Percentiles rank a stretch among this genome's conserved stretches.
These are phyloP conservation scores for Aspergillus baeticus DNA, from an alignment of 495 filamentous ascomycete genomes.

Conservation along the genomic window DNA sequence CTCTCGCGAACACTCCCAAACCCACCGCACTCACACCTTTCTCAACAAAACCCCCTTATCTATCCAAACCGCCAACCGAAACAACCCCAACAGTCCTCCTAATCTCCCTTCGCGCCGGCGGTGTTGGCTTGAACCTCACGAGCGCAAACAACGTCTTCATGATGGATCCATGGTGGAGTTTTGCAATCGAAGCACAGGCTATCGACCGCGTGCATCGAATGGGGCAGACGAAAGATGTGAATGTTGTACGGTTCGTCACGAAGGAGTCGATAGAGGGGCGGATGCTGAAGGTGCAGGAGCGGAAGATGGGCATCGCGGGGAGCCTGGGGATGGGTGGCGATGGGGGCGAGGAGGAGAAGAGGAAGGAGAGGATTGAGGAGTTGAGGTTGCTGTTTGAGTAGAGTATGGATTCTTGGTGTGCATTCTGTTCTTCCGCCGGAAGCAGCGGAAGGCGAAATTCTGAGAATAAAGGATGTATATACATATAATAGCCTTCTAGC, in stretches of 20 bases:
- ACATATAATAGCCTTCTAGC: too few relatives aligned
- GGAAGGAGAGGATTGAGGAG: slow-evolving; percentile 86
- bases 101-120: slow-evolving; percentile 84
- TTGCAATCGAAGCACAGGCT: slow-evolving; percentile 93
- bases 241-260: slow-evolving; percentile 82
- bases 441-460: too few relatives aligned
- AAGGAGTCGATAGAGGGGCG: slow-evolving; percentile 89
- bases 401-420: too few relatives aligned
- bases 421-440: too few relatives aligned
- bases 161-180: slow-evolving; percentile 99
- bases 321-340: slow-evolving; percentile 68
- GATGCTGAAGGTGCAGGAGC: slow-evolving; percentile 90
- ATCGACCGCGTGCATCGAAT: slow-evolving; percentile 99
- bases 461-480: slow-evolving; percentile 47
- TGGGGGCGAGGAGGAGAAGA: slow-evolving; percentile 88
- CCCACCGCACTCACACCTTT: slow-evolving; percentile 11
- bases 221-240: slow-evolving; percentile 87
- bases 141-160: slow-evolving; percentile 86
- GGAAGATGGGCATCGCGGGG: slow-evolving; percentile 85
- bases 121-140: slow-evolving; percentile 91
- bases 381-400: slow-evolving; percentile 86
- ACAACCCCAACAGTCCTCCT: slow-evolving; percentile 57
- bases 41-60: slow-evolving; percentile 26
- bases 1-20: not conserved
- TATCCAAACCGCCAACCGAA: not conserved